Base-by-base conservation (phyloP, 805 yeast species). In the Debaryomyces castellii region DNA sequence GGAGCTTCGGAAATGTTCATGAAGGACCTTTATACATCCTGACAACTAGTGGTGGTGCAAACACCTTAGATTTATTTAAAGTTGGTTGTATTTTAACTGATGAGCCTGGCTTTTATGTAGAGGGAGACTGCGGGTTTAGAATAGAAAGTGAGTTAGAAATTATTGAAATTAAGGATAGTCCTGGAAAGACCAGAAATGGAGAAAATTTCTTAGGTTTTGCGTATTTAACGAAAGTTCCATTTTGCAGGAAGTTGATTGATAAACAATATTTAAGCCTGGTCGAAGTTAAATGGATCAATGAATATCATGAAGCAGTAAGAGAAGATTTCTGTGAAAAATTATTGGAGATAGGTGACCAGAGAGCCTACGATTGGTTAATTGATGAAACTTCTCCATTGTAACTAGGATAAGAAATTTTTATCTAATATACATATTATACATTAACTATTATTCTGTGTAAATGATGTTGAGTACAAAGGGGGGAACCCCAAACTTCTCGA, bases 61-160 rank as follows among this genome's bases (percentile, higher is more conserved):
- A 78, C 40, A 66, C 74, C 44, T 72, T 73, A 11, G 59, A 60
- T n/a, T 60, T 63, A 21, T 71, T 67, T 49, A 54, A 60, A 38
- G 59, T 60, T 22, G 97, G 97, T 4, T 88, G 85, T 54, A 77
- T 91, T 20, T 69, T 89, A 34, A 85, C 95, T 41, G 91, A 91
- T 66, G 99, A 94, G 64, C 99, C 99, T 0, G 99, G 99, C 0
- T 92, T 74, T 63, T 94, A 94, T 64, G 81, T 85, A 51, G 96
- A 89, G 55, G 92, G 91, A n/a, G 82, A 84, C 49, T 90, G 79
- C 63, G 99, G 99, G 9, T 79, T 92, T 49, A 77, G 99, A 53
- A 81, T 94, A 45, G 99, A 94, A 66, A 87, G 89, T 60, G 91
- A 90, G 54, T 63, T 94, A 37, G 73, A 84, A 40, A 74, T 80